phyloP scores from a whole-genome alignment of 2,329 filamentous ascomycete genomes.

The Fusarium avenaceum region DNA sequence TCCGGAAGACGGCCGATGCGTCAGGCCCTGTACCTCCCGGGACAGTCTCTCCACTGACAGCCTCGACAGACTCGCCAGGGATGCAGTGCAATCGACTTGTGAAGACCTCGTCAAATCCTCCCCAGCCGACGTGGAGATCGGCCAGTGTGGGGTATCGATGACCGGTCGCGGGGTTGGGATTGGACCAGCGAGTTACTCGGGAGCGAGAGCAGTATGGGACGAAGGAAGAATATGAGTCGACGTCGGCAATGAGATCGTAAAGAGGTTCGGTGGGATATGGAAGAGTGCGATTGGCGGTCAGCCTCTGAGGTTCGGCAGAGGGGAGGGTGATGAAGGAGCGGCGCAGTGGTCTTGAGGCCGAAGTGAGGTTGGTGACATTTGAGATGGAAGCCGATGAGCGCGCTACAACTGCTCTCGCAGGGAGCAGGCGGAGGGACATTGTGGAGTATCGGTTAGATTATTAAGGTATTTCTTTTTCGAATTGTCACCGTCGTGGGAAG shows the following conservation, averaged over 20 bases:
- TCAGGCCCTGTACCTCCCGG: slow-evolving; percentile 60
- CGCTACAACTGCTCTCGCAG: slow-evolving; percentile 25
- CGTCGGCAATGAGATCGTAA: slow-evolving; percentile 89
- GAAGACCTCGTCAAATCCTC: slow-evolving; percentile 85
- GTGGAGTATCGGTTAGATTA: not conserved
- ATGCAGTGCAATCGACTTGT: slow-evolving; percentile 84
- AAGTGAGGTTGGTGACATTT: slow-evolving; percentile 39
- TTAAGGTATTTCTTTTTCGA: not conserved
- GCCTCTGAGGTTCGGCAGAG: slow-evolving; percentile 65
- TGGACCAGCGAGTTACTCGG: slow-evolving; percentile 80
- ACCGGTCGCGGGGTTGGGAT: slow-evolving; percentile 61
- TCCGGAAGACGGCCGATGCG: slow-evolving; percentile 71
- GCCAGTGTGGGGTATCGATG: slow-evolving; percentile 79
- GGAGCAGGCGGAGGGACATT: slow-evolving; percentile 42
- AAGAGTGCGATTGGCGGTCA: slow-evolving; percentile 81
- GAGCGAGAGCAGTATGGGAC: slow-evolving; percentile 91
- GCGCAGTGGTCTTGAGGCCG: slow-evolving; percentile 46
- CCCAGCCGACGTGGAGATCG: slow-evolving; percentile 87
- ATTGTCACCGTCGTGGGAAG: not conserved
- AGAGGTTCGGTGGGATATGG: slow-evolving; percentile 79
- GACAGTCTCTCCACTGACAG: slow-evolving; percentile 72
- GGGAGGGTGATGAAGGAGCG: slow-evolving; percentile 58
- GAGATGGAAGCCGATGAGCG: slow-evolving; percentile 24
- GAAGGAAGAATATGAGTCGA: slow-evolving; percentile 86
- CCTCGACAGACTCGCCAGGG: slow-evolving; percentile 79